These are phyloP conservation scores for Lichenothelia convexa DNA, from an alignment of 495 filamentous ascomycete genomes.

Conservation along the genomic window DNA sequence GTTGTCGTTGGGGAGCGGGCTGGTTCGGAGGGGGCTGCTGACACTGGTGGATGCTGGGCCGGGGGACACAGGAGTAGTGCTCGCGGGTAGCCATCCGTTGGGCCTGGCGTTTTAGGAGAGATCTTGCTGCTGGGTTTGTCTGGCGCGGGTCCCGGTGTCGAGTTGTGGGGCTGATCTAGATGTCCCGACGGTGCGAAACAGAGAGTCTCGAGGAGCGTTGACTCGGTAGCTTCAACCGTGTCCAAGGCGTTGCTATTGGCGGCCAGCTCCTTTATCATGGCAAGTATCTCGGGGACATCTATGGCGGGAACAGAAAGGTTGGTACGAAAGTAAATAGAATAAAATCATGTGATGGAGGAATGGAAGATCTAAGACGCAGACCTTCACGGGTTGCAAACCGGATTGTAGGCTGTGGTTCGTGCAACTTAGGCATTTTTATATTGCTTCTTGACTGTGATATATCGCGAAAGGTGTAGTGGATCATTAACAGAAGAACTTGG, in stretches of 20 bases:
- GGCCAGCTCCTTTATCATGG: slow-evolving; percentile 74
- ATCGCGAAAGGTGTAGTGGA: too few relatives aligned
- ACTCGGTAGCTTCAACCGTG: slow-evolving; percentile 61
- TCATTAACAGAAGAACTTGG: too few relatives aligned
- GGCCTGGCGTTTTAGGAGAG: slow-evolving; percentile 1
- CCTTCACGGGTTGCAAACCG: slow-evolving; percentile 1
- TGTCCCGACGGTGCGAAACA: slow-evolving; percentile 39
- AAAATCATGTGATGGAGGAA: not conserved
- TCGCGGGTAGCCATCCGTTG: slow-evolving; percentile 22
- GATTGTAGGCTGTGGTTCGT: too few relatives aligned
- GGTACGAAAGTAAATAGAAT: not conserved
- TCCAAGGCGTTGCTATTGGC: slow-evolving; percentile 63
- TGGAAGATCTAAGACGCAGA: slow-evolving; percentile 11
- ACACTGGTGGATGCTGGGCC: too few relatives aligned
- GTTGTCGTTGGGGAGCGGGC: too few relatives aligned
- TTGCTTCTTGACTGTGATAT: too few relatives aligned
- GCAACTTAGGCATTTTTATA: too few relatives aligned
- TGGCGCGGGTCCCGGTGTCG: slow-evolving; percentile 8
- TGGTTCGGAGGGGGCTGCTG: too few relatives aligned
- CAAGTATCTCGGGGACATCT: slow-evolving; percentile 72
- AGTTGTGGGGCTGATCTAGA: slow-evolving; percentile 5
- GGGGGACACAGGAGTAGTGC: slow-evolving; percentile 19
- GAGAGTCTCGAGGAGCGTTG: slow-evolving; percentile 55
- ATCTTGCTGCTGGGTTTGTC: not conserved
- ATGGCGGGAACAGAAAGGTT: slow-evolving; percentile 10